phyloP scores from a whole-genome alignment of 371 early-diverging fungal genomes.

The Mucor ambiguus region DNA sequence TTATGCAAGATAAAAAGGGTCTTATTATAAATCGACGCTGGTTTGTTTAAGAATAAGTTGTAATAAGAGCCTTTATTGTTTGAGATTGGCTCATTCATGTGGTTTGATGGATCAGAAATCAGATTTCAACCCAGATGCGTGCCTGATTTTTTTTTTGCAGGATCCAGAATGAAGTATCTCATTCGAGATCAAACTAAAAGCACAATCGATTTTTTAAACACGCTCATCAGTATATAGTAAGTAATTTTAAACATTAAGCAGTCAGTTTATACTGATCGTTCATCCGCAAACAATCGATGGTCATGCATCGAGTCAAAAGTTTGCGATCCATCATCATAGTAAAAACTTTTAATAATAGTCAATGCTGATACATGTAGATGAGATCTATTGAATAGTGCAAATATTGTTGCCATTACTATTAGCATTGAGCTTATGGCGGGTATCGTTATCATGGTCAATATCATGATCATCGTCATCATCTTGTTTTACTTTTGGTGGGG shows the following conservation, averaged over 20 bases:
- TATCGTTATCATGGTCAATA: neutral
- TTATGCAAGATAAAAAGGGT: neutral
- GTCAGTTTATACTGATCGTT: neutral
- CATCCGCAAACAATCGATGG: neutral
- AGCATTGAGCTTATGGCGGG: neutral
- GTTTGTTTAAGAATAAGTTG: neutral
- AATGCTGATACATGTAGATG: neutral
- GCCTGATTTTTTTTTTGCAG: neutral
- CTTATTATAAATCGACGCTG: neutral
- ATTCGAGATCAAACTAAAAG: neutral
- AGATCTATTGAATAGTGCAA: constrained; percentile 9
- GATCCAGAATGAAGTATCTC: neutral
- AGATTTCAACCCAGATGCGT: neutral
- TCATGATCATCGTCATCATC: constrained; percentile 13
- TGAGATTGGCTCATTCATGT: neutral
- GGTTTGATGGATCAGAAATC: neutral
- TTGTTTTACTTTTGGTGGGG: constrained; percentile 6
- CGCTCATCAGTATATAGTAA: neutral
- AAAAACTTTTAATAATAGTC: neutral
- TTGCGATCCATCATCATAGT: neutral
- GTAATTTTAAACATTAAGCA: neutral
- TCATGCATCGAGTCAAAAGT: neutral
- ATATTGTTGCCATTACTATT: constrained; percentile 2
- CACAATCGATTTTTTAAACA: neutral
- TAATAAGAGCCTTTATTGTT: neutral